Percentiles rank a stretch among this genome's conserved stretches.
These are phyloP conservation scores for Penicillium maclennaniae DNA, from an alignment of 495 filamentous ascomycete genomes.

Conservation along the genomic window DNA sequence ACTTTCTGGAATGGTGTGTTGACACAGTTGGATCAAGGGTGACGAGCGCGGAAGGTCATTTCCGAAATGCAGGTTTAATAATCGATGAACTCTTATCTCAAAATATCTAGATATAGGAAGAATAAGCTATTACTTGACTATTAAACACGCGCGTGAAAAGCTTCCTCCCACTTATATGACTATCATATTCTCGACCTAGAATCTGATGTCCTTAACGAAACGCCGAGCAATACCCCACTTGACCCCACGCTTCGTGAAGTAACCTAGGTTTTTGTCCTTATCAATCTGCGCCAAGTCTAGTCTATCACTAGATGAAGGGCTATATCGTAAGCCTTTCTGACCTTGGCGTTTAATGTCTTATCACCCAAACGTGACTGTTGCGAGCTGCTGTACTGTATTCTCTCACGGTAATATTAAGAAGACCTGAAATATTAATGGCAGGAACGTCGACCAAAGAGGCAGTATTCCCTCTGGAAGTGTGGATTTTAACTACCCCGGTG, in stretches of 20 bases:
- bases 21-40: slow-evolving; percentile 17
- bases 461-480: too few relatives aligned
- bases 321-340: slow-evolving; percentile 4
- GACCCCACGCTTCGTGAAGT: slow-evolving; percentile 3
- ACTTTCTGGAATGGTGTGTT: slow-evolving; percentile 26
- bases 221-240: slow-evolving; percentile 6
- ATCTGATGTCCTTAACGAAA: slow-evolving; percentile 6
- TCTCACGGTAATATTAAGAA: slow-evolving; percentile 11
- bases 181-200: too few relatives aligned
- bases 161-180: too few relatives aligned
- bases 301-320: too few relatives aligned
- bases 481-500: too few relatives aligned
- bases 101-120: too few relatives aligned
- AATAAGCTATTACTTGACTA: too few relatives aligned
- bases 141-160: too few relatives aligned
- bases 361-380: slow-evolving; percentile 3
- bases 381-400: slow-evolving; percentile 6
- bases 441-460: background rate
- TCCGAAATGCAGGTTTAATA: slow-evolving; percentile 20
- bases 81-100: slow-evolving; percentile 9
- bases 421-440: slow-evolving; percentile 5
- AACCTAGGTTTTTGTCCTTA: slow-evolving; percentile 5
- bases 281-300: background rate
- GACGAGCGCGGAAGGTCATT: slow-evolving; percentile 23
- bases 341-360: slow-evolving; percentile 5